Base-by-base conservation (phyloP, 1,284 basidiomycete genomes). In the Phylloboletellus chloephorus region DNA sequence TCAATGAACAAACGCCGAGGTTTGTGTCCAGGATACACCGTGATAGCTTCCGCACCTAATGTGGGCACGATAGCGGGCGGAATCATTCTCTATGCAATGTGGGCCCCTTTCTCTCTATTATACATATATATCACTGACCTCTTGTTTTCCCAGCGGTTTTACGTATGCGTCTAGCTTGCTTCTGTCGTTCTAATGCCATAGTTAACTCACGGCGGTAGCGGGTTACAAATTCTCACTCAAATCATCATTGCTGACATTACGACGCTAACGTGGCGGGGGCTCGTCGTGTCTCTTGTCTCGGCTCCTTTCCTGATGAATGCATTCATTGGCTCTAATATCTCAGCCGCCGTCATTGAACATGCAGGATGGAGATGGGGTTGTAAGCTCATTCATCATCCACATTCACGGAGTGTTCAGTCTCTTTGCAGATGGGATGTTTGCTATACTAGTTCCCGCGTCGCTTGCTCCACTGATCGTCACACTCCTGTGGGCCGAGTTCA, bases 211-310 rank as follows among this genome's bases (percentile, higher is more conserved):
- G 19, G 36, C 12, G 22, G 12, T 41, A 73, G 67, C 41, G 81
- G 82, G 11, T 67, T 88, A 16, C 84, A 88, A 61, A 69, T 89
- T 31, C 70, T 88, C 10, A 79, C 76, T n/a, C 79, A 82, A 48
- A 78, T 88, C 46, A 73, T 86, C 52, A 79, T 85, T 42, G 87
- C 87, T 13, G 88, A 92, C 56, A 80, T 85, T 51, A 89, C 88
- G 3, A 82, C 79, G 2, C 73, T 89, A 10, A 73, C 79, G 54
- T 90, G 84, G 82, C 75, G 88, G 43, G 86, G 84, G 9, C 67
- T 90, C 8, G 74, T 84, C 13, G 73, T 78, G 2, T 72, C 72
- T 11, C 61, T 84, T n/a, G 73, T 77, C 19, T 78, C 79, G 7
- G 59, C 80, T 26, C 86, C 86, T 10, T 86, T 82, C 64, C 66